Evolutionary conservation across 2,329 filamentous ascomycete genomes (phyloP), one percentile per base, ranked within the genome.

Genomic region (Botrytis paeoniae): DNA sequence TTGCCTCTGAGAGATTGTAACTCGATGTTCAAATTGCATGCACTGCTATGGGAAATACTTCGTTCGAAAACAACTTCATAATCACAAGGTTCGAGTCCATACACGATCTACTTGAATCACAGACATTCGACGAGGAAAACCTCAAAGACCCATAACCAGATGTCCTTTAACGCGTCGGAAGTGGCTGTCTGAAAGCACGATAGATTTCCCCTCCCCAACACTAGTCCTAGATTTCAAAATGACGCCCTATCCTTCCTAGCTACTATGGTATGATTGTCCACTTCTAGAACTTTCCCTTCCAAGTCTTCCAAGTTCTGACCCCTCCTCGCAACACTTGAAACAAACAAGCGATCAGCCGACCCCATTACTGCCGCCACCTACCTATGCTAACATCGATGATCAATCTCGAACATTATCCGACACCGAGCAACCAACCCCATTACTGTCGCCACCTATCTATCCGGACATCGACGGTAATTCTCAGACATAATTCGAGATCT

Each of bases 121-220:
- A 29, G 8, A 57, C 4, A 1, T 18, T 18, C 25, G 1, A 18
- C 14, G 7, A 18, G 12, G 3, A 18, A 3, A 3, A 1, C 3
- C 3, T 54, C n/a, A 16, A 16, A 54, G 14, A 5, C 7, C 5
- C 1, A 54, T n/a, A 57, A 32, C 3, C n/a, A 57, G 14, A 18
- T 29, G 7, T 3, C 3, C n/a, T 29, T 18, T n/a, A 32, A 29
- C 18, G 14, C n/a, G 5, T 18, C n/a, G 16, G 6, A 57, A 18
- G 32, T 12, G 8, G n/a, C 12, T 57, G 14, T 14, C 6, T n/a
- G 3, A 18, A 57, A 16, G 1, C 6, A 57, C 12, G 2, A 29
- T 12, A n/a, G 0, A 57, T 18, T 5, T 29, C 51, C 3, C 14
- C 6, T 51, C 48, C 3, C n/a, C 51, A 9, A 57, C 6, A 8